Base-by-base conservation (phyloP, 2,329 filamentous ascomycete genomes). In the Apiospora arundinis region DNA sequence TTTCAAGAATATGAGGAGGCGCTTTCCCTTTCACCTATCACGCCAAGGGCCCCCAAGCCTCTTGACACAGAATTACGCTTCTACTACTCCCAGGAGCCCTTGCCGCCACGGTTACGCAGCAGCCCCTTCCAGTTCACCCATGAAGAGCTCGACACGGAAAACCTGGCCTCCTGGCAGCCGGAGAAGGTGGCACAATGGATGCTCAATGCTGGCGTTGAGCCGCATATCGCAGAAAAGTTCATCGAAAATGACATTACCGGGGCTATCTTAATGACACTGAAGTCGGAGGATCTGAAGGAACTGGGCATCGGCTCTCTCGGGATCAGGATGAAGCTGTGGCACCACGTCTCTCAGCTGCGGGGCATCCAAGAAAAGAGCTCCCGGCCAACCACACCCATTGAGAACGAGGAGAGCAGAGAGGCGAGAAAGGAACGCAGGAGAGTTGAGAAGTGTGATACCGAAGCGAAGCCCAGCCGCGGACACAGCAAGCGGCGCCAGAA, bases 241-340 rank as follows among this genome's bases (percentile, higher is more conserved):
- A 88, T 95, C 73, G 89, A 92, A 77, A 97, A 99, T 81, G 95
- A 99, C 79, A 98, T 99, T 80, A 94, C 92, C 37, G 95, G 95
- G 18, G 88, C 91, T 5, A 93, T 98, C 70, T 85, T 98, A 25
- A 91, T 97, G 69, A 95, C 95, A n/a, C 85, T 99, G 60, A 95
- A 97, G 79, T 95, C 95, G 76, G 94, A 97, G 74, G 95, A 96
- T 77, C 84, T 96, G 71, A 92, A 92, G 80, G 93, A 96, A 81
- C 87, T 96, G 23, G 91, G 92, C 75, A 95, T 96, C 70, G 86
- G 89, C 72, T 95, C 93, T 1, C 95, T 96, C 78, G 93, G 93
- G 60, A 92, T 95, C 76, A 87, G 93, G 72, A 94, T 92, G 75
- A 91, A 91, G 77, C 84, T 95, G 18, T 96, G 93, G 93, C 91